Evolutionary conservation across 2,329 filamentous ascomycete species (phyloP).

Genomic region (Colletotrichum sp.): DNA sequence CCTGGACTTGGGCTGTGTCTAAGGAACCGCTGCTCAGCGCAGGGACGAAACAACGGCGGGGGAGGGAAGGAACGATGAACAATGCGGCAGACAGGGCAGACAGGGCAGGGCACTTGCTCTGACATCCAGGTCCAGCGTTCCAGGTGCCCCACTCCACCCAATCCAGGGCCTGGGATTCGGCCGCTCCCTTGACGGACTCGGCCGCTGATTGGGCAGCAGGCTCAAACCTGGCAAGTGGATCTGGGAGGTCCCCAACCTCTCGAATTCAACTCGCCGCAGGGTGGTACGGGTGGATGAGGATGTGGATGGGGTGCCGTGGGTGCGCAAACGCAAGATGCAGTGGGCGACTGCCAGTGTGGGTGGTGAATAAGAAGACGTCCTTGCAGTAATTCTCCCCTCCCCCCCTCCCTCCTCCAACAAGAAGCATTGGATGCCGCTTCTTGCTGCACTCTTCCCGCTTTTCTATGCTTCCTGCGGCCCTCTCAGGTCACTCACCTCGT

Average conservation of each 20-base stretch:
- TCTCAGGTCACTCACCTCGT: constrained; percentile 2
- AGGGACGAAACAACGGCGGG: background rate
- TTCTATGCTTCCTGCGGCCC: constrained; percentile 1
- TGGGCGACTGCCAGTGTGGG: background rate
- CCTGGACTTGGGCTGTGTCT: background rate
- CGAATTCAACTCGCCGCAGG: constrained; percentile 28
- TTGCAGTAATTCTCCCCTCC: background rate
- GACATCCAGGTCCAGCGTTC: background rate
- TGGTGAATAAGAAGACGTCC: background rate
- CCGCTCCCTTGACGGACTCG: background rate
- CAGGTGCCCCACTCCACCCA: background rate
- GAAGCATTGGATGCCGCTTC: constrained; percentile 9
- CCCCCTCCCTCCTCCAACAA: background rate
- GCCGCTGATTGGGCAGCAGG: background rate
- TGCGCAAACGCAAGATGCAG: constrained; percentile 2
- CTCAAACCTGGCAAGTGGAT: constrained; percentile 18
- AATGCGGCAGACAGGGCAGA: background rate
- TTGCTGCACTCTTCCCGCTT: constrained; percentile 15
- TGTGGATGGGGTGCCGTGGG: background rate
- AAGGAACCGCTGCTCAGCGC: background rate
- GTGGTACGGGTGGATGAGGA: constrained; percentile 7
- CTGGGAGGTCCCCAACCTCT: constrained; percentile 36
- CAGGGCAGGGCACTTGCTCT: background rate
- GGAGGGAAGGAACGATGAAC: background rate
- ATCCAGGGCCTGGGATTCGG: constrained; percentile 9